Percentiles rank a stretch among this genome's conserved stretches.
Conservation (phyloP, 441 rosid genomes). For the Eutrema salsugineum region DNA sequence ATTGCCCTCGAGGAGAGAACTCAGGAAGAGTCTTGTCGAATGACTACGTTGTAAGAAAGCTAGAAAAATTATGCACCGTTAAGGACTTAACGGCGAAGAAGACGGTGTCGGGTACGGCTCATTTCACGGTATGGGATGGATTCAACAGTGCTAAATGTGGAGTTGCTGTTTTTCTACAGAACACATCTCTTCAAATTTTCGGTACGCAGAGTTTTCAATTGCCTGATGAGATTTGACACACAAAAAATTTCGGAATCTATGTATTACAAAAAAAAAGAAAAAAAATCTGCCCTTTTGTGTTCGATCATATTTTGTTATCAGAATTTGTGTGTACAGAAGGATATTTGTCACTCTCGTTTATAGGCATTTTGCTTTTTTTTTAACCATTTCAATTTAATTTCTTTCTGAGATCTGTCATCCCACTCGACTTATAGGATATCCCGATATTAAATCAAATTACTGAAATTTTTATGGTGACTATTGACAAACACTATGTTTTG, state of each 20-base stretch:
- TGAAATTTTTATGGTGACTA: background rate
- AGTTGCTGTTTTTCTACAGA: slow-evolving; percentile 57
- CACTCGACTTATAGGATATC: background rate
- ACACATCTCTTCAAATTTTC: slow-evolving; percentile 58
- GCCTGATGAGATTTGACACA: slow-evolving; percentile 43
- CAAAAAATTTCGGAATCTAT: background rate
- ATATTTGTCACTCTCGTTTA: slow-evolving; percentile 5
- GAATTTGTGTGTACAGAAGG: slow-evolving; percentile 9
- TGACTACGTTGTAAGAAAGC: slow-evolving; percentile 74
- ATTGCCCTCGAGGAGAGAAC: slow-evolving; percentile 75
- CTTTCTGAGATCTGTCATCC: background rate
- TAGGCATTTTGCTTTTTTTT: background rate
- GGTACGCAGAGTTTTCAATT: slow-evolving; percentile 66
- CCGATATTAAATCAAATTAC: too few species aligned
- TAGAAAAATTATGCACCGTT: slow-evolving; percentile 64
- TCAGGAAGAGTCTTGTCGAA: slow-evolving; percentile 65
- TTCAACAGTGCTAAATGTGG: slow-evolving; percentile 70
- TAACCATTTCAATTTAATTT: background rate
- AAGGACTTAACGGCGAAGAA: slow-evolving; percentile 65
- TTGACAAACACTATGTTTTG: background rate
- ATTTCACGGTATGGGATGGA: slow-evolving; percentile 67
- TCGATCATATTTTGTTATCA: slow-evolving; percentile 4
- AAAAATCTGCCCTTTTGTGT: background rate
- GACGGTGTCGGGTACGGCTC: slow-evolving; percentile 56
- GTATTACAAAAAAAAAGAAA: background rate